These are phyloP conservation scores for Domatiomyces catenatus DNA, from an alignment of 2,329 filamentous ascomycete species.

Conservation along the genomic window DNA sequence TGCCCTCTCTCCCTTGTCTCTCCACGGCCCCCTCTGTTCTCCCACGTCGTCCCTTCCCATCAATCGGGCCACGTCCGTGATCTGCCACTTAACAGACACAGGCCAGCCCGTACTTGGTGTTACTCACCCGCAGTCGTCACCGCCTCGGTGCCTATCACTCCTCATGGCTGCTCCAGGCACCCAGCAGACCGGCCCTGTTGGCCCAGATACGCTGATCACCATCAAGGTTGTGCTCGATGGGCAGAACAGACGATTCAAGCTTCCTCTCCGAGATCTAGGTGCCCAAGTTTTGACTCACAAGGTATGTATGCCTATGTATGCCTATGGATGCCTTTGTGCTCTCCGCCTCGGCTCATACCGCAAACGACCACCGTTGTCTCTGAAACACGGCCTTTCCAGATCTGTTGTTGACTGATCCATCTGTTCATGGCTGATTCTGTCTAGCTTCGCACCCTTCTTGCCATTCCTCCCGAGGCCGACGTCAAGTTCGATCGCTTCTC, in stretches of 20 bases:
- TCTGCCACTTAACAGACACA: not conserved
- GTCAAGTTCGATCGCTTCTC: constrained; percentile 82
- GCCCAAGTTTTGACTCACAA: constrained; percentile 61
- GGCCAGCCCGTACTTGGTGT: not conserved
- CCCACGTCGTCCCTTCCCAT: constrained; percentile 2
- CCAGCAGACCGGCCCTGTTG: constrained; percentile 33
- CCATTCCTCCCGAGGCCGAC: constrained; percentile 45
- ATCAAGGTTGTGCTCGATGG: constrained; percentile 74
- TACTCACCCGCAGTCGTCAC: not conserved
- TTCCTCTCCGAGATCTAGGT: constrained; percentile 71
- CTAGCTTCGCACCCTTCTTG: constrained; percentile 56
- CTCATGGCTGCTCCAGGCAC: constrained; percentile 27
- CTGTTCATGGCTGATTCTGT: constrained; percentile 17
- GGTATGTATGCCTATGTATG: constrained; percentile 46
- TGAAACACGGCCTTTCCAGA: not conserved
- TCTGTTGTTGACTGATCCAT: not conserved
- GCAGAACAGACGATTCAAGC: constrained; percentile 66
- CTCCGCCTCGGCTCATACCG: not conserved
- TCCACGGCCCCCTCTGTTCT: constrained; percentile 1
- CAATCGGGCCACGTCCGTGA: not conserved
- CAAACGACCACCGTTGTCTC: not conserved
- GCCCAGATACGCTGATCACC: constrained; percentile 59
- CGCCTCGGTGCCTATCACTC: constrained; percentile 6
- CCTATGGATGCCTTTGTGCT: constrained; percentile 37
- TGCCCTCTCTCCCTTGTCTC: constrained; percentile 6